A percentile compares a stretch with the other conserved stretches of the same genome.
Evolutionary conservation across 2,329 filamentous ascomycete genomes (phyloP).

Genomic region (Beauveria australis): DNA sequence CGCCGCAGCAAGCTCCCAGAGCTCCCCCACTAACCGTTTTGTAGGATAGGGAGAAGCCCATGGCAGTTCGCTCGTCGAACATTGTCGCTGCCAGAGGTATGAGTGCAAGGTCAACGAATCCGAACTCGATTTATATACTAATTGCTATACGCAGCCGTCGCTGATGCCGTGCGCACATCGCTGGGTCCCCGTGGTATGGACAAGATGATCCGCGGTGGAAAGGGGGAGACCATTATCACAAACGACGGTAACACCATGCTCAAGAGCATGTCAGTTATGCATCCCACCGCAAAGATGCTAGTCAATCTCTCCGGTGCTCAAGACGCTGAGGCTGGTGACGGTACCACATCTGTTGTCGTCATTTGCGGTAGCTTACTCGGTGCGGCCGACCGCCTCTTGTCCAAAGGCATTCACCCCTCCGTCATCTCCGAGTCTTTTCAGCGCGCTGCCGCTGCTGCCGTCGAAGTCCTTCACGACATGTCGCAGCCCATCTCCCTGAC

Average conservation of each 20-base stretch:
- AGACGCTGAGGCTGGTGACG: slow-evolving; percentile 96
- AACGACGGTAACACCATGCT: slow-evolving; percentile 99
- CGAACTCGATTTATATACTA: neutral
- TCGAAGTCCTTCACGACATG: slow-evolving; percentile 88
- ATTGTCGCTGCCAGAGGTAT: slow-evolving; percentile 93
- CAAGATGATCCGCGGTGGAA: slow-evolving; percentile 98
- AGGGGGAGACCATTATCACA: slow-evolving; percentile 96
- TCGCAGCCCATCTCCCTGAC: slow-evolving; percentile 84
- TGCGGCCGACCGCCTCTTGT: slow-evolving; percentile 82
- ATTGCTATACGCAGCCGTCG: slow-evolving; percentile 57
- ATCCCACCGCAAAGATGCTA: slow-evolving; percentile 98
- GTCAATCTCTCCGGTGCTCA: slow-evolving; percentile 95
- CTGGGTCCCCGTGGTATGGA: slow-evolving; percentile 96
- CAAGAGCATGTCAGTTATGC: slow-evolving; percentile 98
- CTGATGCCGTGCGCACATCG: slow-evolving; percentile 95
- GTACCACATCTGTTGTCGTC: slow-evolving; percentile 95
- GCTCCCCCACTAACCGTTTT: slow-evolving; percentile 29
- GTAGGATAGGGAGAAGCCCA: slow-evolving; percentile 92
- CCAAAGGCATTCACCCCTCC: slow-evolving; percentile 93
- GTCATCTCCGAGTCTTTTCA: slow-evolving; percentile 98
- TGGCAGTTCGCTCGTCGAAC: slow-evolving; percentile 91
- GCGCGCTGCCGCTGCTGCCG: slow-evolving; percentile 80
- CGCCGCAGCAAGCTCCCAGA: slow-evolving; percentile 21
- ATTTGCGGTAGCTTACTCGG: slow-evolving; percentile 92
- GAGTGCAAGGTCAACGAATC: neutral